These are phyloP conservation scores for Cochlearia excelsa DNA, from an alignment of 345 rosid genomes.

Conservation along the genomic window DNA sequence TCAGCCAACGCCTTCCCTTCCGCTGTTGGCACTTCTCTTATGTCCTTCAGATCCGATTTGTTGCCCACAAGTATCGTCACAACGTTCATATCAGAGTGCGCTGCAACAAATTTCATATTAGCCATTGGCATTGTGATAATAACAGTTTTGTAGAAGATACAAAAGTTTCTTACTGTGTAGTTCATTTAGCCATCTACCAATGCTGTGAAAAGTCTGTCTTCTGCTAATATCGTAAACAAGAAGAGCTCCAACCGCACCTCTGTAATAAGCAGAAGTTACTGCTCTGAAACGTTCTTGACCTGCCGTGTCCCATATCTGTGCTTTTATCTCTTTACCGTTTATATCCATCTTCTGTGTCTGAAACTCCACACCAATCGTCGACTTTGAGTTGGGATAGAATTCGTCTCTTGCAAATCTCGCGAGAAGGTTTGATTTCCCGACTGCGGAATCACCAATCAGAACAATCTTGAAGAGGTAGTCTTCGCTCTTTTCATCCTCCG, in stretches of 20 bases:
- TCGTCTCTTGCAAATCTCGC: conserved; percentile 98
- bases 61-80: conserved; percentile 89
- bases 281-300: conserved; percentile 99
- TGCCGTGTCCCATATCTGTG: conserved; percentile 99
- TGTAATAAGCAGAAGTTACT: conserved; percentile 91
- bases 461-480: conserved; percentile 97
- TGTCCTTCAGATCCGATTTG: conserved; percentile 88
- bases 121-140: not conserved
- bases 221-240: conserved; percentile 93
- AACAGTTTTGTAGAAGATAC: not conserved
- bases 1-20: conserved; percentile 91
- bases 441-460: conserved; percentile 92
- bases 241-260: conserved; percentile 99
- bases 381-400: conserved; percentile 89
- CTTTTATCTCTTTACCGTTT: conserved; percentile 86
- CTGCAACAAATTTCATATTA: conserved; percentile 48
- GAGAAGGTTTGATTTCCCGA: conserved; percentile 93
- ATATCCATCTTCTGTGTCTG: conserved; percentile 94
- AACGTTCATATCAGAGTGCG: conserved; percentile 96
- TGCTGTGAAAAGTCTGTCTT: conserved; percentile 81
- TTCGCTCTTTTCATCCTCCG: conserved; percentile 71
- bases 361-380: conserved; percentile 97
- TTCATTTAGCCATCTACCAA: conserved; percentile 96
- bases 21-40: conserved; percentile 77
- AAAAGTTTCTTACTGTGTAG: conserved; percentile 71